Evolutionary conservation across 1,139 yeast species (phyloP), one percentile per base, ranked within the genome.

Genomic region (Diutina mesorugosa): DNA sequence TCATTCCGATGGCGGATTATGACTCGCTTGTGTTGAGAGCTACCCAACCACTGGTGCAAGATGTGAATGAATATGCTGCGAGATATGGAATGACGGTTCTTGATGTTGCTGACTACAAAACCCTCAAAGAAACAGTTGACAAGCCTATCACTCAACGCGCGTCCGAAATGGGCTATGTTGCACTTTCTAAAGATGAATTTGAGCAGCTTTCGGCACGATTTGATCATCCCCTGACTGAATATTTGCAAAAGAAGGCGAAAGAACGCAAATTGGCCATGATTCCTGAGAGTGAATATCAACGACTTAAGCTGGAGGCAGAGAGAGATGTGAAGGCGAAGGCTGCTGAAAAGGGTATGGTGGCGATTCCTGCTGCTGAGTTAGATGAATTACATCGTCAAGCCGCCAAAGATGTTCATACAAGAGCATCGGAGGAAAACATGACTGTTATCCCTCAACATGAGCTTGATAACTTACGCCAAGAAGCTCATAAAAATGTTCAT

Each of bases 1-100:
- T 72, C 7, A 55, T 72, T 2, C 58, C 63, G 29, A 56, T 50
- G 29, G 61, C 61, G 9, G 75, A 71, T 46, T 72, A 72, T 57
- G 73, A 73, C 55, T 67, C 66, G 14, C 64, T 75, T 58, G 62
- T 73, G 29, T 58, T 72, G 12, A 66, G 63, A 54, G 76, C 75
- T 6, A 71, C 72, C 56, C 71, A 72, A 61, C 78, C 79, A 2
- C 66, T 76, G 4, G 62, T 74, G 46, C 74, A 70, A 7, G 62
- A 62, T 32, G 65, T 76, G 21, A 62, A 62, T 41, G 58, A 62
- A 7, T 64, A 62, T 52, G 78, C 79, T 0, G 57, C 59, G 0
- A 62, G 62, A 5, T 66, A 67, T 60, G 65, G 64, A 6, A 62
- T 63, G 61, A 59, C 58, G 2, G 56, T 71, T 4, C 50, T 71